Evolutionary conservation across 768 basidiomycete genomes (phyloP), one percentile per base, ranked within the genome.

Genomic region (Sistotremastrum niveocremeum): DNA sequence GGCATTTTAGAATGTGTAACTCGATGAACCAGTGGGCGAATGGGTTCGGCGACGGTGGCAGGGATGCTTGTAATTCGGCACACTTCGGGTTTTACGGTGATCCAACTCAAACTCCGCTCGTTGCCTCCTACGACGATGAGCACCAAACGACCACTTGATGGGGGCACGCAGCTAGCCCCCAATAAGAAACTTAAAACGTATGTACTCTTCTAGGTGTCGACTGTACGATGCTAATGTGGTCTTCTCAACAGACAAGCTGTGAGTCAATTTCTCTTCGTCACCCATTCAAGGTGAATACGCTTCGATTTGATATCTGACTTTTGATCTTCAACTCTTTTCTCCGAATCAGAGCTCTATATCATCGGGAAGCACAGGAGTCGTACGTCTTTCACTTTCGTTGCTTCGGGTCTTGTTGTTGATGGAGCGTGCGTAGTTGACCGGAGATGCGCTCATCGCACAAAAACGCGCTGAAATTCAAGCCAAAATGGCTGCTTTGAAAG

Each of bases 401-500:
- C 10, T 10, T 33, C n/a, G 29, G 5, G 20, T 6, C 7, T 11
- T 36, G 35, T 11, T 20, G 20, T 20, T 20, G 20, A 20, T 20
- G 1, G 20, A 2, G 20, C 20, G 20, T 20, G 6, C 20, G 2
- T 49, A 77, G 72, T 48, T 70, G 7, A 67, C 73, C 34, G 67
- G 67, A 50, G 74, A 76, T 52, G 81, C 74, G 32, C 72, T 86
- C 54, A 87, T 89, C 46, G 81, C 82, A 20, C 82, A 84, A 63
- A 86, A 85, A 62, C 73, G 80, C 36, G 84, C 86, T 5, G 84
- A 89, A 61, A 80, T 93, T 50, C 72, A 82, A 7, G 88, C 89
- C 10, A 90, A 88, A 60, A 70, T 86, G 28, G 88, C 88, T 2
- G 78, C 79, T 2, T 81, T 87, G 73, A 76, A 34, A 37, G 42